Base-by-base conservation (phyloP, 306 rosid species). In the Inga leiocalycina region DNA sequence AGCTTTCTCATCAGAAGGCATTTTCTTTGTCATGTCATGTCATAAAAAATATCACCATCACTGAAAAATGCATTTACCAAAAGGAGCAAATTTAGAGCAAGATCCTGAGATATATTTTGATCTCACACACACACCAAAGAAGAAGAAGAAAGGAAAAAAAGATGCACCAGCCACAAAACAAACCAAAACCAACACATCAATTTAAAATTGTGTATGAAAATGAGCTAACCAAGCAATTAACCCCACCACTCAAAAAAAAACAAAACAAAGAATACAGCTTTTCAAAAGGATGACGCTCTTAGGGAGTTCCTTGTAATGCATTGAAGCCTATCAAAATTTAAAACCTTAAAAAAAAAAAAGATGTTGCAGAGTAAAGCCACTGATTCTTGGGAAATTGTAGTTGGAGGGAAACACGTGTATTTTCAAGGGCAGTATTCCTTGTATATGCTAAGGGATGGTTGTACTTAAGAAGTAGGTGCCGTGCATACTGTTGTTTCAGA, bases 11-110 rank as follows among this genome's bases (percentile, higher is more conserved):
- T 76, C 77, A 37, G 90, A 85, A 65, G 88, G 71, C 85, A 88
- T 91, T 87, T 81, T 91, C 90, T 90, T 89, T 24, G 97, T 93
- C 52, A 98, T 93, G 83, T 93, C 97, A 72, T 93, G 83, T 93
- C 97, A 72, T 93, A 93, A 84, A 91, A 91, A 66, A 92, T 97
- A 87, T 93, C 98, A 78, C 89, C 98, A 69, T 93, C 98, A 83
- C 98, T 57, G 27, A 66, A 82, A 56, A 89, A 80, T 6, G 41
- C 71, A 82, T 78, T 85, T 79, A 78, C 70, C 83, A 71, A 39
- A 69, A 34, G n/a, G 19, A 49, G 11, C 32, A 46, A 15, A n/a
- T 22, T 32, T 37, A 51, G 8, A 46, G 45, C 24, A 34, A 20
- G 44, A 85, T 77, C 27, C 51, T 30, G 70, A 74, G 35, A 17